phyloP scores from a whole-genome alignment of 2,329 filamentous ascomycete genomes.

The Hymenoscyphus fructigenus region DNA sequence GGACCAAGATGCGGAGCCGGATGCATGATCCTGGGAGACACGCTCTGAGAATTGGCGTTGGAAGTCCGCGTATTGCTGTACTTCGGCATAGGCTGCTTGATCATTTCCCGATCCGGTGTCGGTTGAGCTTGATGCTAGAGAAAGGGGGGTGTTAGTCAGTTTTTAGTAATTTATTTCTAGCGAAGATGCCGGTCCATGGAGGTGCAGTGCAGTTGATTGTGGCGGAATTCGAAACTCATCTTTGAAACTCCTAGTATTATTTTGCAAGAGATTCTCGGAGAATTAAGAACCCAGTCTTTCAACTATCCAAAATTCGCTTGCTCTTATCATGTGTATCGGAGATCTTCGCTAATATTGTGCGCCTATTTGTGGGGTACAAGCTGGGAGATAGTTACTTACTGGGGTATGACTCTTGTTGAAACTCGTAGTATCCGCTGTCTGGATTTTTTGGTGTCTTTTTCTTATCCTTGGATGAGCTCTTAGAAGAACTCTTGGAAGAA shows the following conservation, averaged over 20 bases:
- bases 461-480: background rate
- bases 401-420: background rate
- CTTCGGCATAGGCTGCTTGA: constrained; percentile 4
- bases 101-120: background rate
- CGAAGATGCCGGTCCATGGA: background rate
- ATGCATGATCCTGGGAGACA: background rate
- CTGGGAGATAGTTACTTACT: background rate
- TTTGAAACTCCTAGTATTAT: background rate
- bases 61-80: constrained; percentile 1
- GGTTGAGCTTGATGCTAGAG: background rate
- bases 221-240: background rate
- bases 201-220: background rate
- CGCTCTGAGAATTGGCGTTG: constrained; percentile 1
- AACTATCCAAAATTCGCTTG: too few relatives aligned
- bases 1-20: background rate
- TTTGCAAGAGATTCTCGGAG: background rate
- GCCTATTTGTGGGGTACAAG: too few relatives aligned
- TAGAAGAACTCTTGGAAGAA: background rate
- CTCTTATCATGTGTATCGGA: too few relatives aligned
- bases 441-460: background rate
- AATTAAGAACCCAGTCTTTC: background rate
- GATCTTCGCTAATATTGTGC: too few relatives aligned
- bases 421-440: background rate
- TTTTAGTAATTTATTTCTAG: background rate
- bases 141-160: background rate